Evolutionary conservation across 176 grass and related monocot genomes (phyloP).

Genomic region (Bolboschoenus planiculmis): DNA sequence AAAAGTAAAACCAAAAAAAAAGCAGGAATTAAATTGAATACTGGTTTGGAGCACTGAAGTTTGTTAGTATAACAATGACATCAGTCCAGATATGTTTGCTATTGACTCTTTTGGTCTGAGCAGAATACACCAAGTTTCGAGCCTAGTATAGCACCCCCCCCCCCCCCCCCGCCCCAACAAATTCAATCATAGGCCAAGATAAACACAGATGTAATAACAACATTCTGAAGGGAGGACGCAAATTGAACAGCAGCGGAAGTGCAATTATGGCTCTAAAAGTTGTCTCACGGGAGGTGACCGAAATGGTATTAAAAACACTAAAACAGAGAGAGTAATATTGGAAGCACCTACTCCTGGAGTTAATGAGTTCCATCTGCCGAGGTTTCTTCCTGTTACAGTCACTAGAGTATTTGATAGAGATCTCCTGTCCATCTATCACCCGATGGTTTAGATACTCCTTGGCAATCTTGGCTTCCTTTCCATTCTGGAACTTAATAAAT

Average conservation of each 20-base stretch:
- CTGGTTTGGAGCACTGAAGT: neutral
- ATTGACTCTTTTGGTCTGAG: neutral
- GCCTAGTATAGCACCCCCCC: neutral
- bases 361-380: neutral
- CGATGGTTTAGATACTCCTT: constrained; percentile 3
- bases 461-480: neutral
- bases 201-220: neutral
- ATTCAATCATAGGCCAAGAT: neutral
- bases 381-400: neutral
- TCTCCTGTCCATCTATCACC: neutral
- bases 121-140: neutral
- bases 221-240: neutral
- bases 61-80: neutral
- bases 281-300: neutral
- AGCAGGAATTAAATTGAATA: neutral
- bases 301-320: neutral
- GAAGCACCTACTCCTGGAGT: neutral
- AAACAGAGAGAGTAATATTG: neutral
- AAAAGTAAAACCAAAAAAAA: neutral
- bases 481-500: constrained; percentile 1
- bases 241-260: neutral
- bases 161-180: too few relatives aligned
- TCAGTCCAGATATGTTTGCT: neutral
- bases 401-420: neutral
- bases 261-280: neutral